These are phyloP conservation scores for Pythium coloratum DNA, from an alignment of 352 stramenopile genomes.

Conservation along the genomic window DNA sequence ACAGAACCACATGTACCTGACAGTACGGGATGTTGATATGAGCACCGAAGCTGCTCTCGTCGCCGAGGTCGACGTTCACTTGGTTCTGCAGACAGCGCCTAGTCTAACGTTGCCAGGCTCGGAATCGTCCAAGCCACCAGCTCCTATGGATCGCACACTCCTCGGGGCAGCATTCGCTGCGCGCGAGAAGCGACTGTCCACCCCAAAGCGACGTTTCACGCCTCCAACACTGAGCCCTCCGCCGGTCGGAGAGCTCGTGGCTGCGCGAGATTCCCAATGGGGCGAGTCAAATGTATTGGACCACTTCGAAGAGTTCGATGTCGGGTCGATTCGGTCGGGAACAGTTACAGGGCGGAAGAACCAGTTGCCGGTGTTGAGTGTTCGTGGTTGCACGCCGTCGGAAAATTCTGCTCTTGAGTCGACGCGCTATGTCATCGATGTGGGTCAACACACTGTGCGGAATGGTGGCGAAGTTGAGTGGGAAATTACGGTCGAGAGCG, in stretches of 20 bases:
- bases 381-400: conserved; percentile 81
- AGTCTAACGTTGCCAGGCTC: conserved; percentile 6
- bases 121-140: conserved; percentile 4
- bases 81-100: conserved; percentile 48
- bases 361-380: conserved; percentile 55
- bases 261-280: conserved; percentile 32
- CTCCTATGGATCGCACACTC: conserved; percentile 30
- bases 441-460: conserved; percentile 84
- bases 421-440: conserved; percentile 84
- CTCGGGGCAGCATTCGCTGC: conserved; percentile 65
- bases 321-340: conserved; percentile 60
- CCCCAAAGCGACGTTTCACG: conserved; percentile 46
- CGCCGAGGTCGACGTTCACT: conserved; percentile 66
- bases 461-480: conserved; percentile 87
- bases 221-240: conserved; percentile 27
- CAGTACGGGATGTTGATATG: conserved; percentile 68
- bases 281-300: conserved; percentile 53
- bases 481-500: conserved; percentile 86
- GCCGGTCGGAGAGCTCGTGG: conserved; percentile 26
- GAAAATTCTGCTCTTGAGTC: conserved; percentile 83
- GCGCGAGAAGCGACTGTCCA: conserved; percentile 54
- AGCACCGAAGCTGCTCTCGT: conserved; percentile 46
- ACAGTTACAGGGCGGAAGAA: conserved; percentile 37
- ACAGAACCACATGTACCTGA: conserved; percentile 77
- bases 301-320: conserved; percentile 77